phyloP scores from a whole-genome alignment of 1,139 yeast species.

The Saccharomyces hybrid region DNA sequence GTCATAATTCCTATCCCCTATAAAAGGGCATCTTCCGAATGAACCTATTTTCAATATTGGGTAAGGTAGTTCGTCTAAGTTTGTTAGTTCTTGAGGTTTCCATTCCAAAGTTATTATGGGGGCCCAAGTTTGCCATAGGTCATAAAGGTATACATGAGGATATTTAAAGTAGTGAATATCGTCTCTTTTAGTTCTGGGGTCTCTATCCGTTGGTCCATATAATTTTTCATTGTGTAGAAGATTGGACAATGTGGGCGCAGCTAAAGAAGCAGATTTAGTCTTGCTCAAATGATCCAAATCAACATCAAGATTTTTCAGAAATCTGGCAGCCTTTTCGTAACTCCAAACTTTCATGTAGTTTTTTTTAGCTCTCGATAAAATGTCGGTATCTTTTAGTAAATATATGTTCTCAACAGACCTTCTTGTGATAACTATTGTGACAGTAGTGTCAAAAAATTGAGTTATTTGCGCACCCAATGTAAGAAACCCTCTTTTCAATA shows the following conservation, averaged over 20 bases:
- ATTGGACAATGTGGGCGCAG: constrained; percentile 42
- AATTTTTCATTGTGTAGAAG: constrained; percentile 77
- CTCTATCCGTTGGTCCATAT: constrained; percentile 83
- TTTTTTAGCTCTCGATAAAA: constrained; percentile 54
- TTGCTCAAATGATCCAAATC: constrained; percentile 28
- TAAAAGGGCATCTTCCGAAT: constrained; percentile 69
- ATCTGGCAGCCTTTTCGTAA: constrained; percentile 74
- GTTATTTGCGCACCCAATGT: constrained; percentile 58
- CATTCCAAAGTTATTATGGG: constrained; percentile 85
- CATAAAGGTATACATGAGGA: constrained; percentile 75
- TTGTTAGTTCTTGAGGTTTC: constrained; percentile 34
- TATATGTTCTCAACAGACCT: constrained; percentile 35
- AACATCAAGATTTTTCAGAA: constrained; percentile 63
- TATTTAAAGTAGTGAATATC: constrained; percentile 75
- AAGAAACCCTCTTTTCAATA: constrained; percentile 38
- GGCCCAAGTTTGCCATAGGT: constrained; percentile 66
- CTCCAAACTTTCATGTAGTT: constrained; percentile 74
- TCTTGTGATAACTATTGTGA: constrained; percentile 77
- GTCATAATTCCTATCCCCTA: constrained; percentile 37
- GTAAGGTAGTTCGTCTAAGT: constrained; percentile 32
- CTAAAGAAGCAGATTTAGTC: constrained; percentile 10
- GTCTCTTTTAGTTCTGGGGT: constrained; percentile 75
- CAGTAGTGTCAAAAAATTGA: constrained; percentile 68
- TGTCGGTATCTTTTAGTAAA: constrained; percentile 46
- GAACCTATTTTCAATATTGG: constrained; percentile 41